These are phyloP conservation scores for Metschnikowia drakensbergensis DNA, from an alignment of 805 yeast species.

Conservation along the genomic window DNA sequence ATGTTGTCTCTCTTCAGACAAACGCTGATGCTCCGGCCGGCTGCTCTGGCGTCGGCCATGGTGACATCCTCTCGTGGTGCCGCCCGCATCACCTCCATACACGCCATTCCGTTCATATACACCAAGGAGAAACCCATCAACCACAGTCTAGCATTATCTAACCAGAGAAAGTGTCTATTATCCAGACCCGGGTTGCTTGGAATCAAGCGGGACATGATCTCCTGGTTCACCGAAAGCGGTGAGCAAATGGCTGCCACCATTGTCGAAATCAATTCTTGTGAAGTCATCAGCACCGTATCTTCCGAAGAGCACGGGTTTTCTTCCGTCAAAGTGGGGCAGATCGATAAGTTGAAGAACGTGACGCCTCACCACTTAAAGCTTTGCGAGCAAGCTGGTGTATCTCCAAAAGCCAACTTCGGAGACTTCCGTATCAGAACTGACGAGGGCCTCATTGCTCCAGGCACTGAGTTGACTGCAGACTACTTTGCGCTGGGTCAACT, in stretches of 20 bases:
- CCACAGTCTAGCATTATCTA: conserved; percentile 66
- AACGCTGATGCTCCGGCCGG: conserved; percentile 5
- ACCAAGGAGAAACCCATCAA: conserved; percentile 50
- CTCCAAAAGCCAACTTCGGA: conserved; percentile 71
- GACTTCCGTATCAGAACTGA: conserved; percentile 78
- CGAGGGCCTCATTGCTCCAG: conserved; percentile 65
- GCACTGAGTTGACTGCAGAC: conserved; percentile 76
- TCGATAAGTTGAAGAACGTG: conserved; percentile 62
- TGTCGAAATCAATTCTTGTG: conserved; percentile 81
- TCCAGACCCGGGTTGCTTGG: conserved; percentile 82
- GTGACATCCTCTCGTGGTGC: conserved; percentile 24
- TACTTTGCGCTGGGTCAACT: conserved; percentile 79
- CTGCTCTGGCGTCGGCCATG: conserved; percentile 3
- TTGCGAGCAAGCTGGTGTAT: conserved; percentile 71
- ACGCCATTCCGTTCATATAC: conserved; percentile 46
- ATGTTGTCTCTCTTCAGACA: conserved; percentile 12
- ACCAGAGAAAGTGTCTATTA: conserved; percentile 68
- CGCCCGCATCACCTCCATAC: conserved; percentile 48
- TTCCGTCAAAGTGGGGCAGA: conserved; percentile 86
- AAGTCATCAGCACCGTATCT: conserved; percentile 74
- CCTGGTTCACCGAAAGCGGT: conserved; percentile 73
- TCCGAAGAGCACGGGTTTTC: conserved; percentile 70
- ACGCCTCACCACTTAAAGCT: conserved; percentile 62
- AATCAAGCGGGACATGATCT: conserved; percentile 84
- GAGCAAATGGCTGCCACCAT: conserved; percentile 78